Evolutionary conservation across 2,329 filamentous ascomycete species (phyloP), one percentile per base, ranked within the genome.

Genomic region (Claviceps quebecensis): DNA sequence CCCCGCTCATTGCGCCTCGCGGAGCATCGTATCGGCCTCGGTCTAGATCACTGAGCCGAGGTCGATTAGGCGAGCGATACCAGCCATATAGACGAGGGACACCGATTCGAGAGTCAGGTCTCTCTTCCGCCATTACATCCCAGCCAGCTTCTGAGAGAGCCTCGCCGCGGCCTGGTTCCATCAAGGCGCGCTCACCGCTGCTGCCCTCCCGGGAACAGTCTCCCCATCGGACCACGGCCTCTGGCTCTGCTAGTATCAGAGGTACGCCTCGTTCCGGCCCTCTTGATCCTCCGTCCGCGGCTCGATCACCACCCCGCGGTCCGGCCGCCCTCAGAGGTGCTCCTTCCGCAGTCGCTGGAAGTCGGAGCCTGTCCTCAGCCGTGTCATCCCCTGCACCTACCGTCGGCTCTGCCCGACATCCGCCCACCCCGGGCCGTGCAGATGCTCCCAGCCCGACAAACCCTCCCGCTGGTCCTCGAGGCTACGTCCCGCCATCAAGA

Each of bases 391-490:
- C 67, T 54, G 63, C 63, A 45, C 63, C 60, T 53, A 65, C 60
- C 56, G 65, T 59, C 5, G 23, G 14, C 23, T 23, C 41, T 43
- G 57, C 61, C 6, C 64, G 67, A 47, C 65, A 62, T 47, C 58
- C 64, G 5, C 66, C 65, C 40, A 65, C 67, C 16, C 63, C 67
- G 19, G 63, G 56, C 40, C 63, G 69, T 26, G 60, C 68, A 17
- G 72, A 70, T 17, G 66, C 66, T 7, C 65, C 67, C 5, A 75
- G 71, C 54, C 73, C 74, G 7, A 70, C 71, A 1, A 68, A 70
- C 17, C 75, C 76, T 0, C 77, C 77, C 8, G 68, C 75, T 5
- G 77, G 77, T 0, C 77, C 77, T 2, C 69, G 77, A 55, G 76
- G 76, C 37, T 80, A 78, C 54, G 67, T 75, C 2, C 63, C 73